Evolutionary conservation across 1,284 basidiomycete species (phyloP).

Genomic region (Xanthoconium separans): DNA sequence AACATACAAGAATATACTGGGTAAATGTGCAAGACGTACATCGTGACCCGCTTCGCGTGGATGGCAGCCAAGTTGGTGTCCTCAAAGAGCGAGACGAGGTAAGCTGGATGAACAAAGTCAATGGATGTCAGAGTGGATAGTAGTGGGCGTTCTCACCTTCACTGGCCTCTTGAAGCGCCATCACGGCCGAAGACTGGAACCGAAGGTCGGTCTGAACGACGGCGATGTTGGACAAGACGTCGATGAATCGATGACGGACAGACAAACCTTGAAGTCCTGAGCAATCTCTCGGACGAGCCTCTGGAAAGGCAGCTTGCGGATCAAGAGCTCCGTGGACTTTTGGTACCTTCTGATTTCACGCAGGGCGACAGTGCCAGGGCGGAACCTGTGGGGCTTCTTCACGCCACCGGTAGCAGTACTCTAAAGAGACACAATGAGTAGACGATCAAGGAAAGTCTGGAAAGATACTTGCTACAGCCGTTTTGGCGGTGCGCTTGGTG

Average conservation of each 20-base stretch:
- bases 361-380: conserved; percentile 73
- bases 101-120: conserved; percentile 32
- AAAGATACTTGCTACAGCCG: conserved; percentile 7
- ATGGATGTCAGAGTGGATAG: not conserved
- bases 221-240: not conserved
- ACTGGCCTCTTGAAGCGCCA: conserved; percentile 68
- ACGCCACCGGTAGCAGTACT: conserved; percentile 66
- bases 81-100: conserved; percentile 70
- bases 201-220: conserved; percentile 35
- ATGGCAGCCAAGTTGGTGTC: conserved; percentile 62
- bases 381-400: conserved; percentile 75
- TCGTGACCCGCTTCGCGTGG: conserved; percentile 65
- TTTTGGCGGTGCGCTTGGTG: conserved; percentile 50
- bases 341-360: conserved; percentile 86
- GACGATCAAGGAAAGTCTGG: not conserved
- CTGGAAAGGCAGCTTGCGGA: conserved; percentile 79
- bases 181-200: conserved; percentile 70
- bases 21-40: conserved; percentile 23
- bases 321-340: conserved; percentile 78
- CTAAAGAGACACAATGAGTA: conserved; percentile 36
- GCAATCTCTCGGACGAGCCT: conserved; percentile 74
- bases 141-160: conserved; percentile 39
- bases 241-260: not conserved
- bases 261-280: conserved; percentile 67
- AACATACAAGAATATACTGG: conserved; percentile 2